These are phyloP conservation scores for Backusella macrospora DNA, from an alignment of 192 early-diverging fungal species.

Conservation along the genomic window DNA sequence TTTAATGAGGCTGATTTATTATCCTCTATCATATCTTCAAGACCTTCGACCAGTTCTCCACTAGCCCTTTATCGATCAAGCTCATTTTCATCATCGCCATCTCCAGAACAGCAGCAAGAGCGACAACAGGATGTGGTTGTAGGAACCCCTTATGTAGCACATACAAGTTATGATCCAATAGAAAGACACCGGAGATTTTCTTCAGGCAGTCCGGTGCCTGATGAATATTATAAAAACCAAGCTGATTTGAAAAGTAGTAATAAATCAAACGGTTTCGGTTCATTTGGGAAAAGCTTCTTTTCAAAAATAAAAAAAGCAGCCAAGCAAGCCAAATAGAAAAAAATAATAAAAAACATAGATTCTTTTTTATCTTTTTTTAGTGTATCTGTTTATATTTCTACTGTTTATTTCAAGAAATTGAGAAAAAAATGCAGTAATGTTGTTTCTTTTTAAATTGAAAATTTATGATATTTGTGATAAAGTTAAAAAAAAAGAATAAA, in stretches of 20 bases:
- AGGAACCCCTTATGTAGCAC: background rate
- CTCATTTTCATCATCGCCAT: constrained; percentile 11
- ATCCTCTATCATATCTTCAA: constrained; percentile 5
- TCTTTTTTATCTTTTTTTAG: too few species aligned
- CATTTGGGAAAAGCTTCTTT: constrained; percentile 10
- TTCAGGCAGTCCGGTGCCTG: background rate
- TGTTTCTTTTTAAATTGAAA: too few species aligned
- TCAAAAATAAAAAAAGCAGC: background rate
- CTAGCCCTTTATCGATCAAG: background rate
- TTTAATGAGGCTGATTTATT: constrained; percentile 9
- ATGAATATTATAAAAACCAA: background rate
- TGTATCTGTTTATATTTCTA: too few species aligned
- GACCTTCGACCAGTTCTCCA: background rate
- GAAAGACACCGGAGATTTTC: constrained; percentile 6
- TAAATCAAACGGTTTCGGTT: background rate
- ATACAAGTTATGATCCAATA: background rate
- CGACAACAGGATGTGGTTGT: background rate
- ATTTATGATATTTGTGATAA: too few species aligned
- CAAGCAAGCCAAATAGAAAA: background rate
- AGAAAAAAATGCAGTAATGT: too few species aligned
- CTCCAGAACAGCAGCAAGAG: background rate
- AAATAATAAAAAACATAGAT: background rate
- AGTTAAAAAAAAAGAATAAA: too few species aligned
- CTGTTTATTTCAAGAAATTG: too few species aligned
- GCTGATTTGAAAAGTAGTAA: background rate